Conservation (phyloP, 108 stramenopile species). For the Skeletonema potamos region DNA sequence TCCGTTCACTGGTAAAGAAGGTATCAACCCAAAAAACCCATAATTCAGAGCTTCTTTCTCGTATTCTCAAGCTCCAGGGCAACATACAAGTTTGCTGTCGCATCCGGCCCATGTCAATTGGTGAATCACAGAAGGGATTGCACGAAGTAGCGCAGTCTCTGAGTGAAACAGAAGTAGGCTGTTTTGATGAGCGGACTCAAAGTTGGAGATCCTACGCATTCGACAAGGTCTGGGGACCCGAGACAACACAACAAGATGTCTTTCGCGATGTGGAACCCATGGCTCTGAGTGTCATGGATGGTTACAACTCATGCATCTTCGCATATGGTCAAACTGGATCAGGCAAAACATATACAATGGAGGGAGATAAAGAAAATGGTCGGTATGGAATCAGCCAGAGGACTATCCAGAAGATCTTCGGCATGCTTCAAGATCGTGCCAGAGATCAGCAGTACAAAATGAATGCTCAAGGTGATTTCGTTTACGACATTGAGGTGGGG, state of each 20-base stretch:
- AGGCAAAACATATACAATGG: conserved; percentile 93
- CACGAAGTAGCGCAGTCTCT: conserved; percentile 82
- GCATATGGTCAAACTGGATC: conserved; percentile 97
- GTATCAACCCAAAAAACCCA: conserved; percentile 74
- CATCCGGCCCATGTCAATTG: conserved; percentile 76
- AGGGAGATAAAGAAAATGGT: conserved; percentile 63
- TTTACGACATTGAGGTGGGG: conserved; percentile 58
- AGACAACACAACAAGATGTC: conserved; percentile 82
- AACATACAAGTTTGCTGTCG: conserved; percentile 93
- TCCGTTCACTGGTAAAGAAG: conserved; percentile 69
- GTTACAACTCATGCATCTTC: conserved; percentile 98
- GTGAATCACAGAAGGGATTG: conserved; percentile 69
- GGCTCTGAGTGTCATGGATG: conserved; percentile 93
- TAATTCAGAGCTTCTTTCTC: conserved; percentile 87
- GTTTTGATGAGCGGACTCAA: conserved; percentile 77
- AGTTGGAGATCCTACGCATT: conserved; percentile 89
- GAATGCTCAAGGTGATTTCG: conserved; percentile 37
- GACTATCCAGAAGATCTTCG: conserved; percentile 88
- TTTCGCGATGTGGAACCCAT: conserved; percentile 96
- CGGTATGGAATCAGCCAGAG: conserved; percentile 87
- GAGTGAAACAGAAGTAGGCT: conserved; percentile 87
- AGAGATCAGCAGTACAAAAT: conserved; percentile 56
- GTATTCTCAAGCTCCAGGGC: conserved; percentile 86
- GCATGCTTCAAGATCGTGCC: conserved; percentile 68
- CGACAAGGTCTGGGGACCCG: conserved; percentile 95